Conservation (phyloP, 768 basidiomycete species). For the Boletus patriciae region DNA sequence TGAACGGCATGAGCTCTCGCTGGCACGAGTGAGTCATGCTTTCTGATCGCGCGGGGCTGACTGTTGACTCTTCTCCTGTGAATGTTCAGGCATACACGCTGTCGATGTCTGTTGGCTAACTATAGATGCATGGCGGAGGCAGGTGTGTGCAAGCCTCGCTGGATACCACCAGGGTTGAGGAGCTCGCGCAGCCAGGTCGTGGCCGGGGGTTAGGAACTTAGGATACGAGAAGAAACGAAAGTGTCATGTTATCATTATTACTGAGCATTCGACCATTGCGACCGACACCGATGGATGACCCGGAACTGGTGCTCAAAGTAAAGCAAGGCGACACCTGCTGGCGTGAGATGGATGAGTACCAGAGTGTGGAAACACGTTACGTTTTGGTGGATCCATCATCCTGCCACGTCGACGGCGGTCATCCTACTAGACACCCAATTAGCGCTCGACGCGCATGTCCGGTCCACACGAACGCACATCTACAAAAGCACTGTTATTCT, state of each 20-base stretch:
- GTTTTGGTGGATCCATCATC: too few species aligned
- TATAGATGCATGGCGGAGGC: neutral
- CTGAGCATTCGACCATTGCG: neutral
- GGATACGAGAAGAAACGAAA: neutral
- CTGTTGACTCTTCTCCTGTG: too few species aligned
- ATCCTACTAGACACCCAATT: neutral
- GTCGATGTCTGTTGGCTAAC: neutral
- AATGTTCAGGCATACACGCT: neutral
- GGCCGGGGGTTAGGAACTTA: neutral
- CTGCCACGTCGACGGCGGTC: neutral
- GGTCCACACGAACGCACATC: neutral
- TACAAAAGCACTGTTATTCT: neutral
- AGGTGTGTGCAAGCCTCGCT: constrained; percentile 14
- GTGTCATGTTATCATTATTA: too few species aligned
- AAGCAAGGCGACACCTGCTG: too few species aligned
- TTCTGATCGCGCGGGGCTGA: neutral
- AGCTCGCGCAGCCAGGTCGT: neutral
- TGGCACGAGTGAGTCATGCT: neutral
- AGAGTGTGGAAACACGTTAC: too few species aligned
- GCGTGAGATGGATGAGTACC: neutral
- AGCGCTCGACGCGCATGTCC: neutral
- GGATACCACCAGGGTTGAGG: neutral
- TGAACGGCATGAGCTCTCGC: neutral
- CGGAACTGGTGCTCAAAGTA: too few species aligned
- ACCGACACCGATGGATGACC: neutral